phyloP scores from a whole-genome alignment of 441 rosid species.

The Euphorbia corollata region DNA sequence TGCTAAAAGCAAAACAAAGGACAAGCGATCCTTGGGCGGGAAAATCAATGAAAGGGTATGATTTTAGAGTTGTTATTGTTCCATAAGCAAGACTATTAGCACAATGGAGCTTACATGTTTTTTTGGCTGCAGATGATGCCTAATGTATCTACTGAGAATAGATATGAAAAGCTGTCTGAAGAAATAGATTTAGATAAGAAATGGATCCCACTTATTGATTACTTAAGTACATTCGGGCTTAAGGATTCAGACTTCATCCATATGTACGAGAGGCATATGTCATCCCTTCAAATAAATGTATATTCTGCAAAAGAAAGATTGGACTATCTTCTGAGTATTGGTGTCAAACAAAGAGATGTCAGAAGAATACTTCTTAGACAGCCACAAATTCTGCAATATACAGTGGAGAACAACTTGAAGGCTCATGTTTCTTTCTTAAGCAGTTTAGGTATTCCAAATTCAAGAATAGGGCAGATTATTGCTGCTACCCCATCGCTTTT shows the following conservation, averaged over 20 bases:
- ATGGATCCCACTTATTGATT: slow-evolving; percentile 86
- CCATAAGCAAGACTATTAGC: not conserved
- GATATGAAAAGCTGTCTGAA: slow-evolving; percentile 51
- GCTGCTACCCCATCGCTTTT: slow-evolving; percentile 64
- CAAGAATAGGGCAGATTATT: slow-evolving; percentile 79
- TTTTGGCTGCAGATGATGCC: slow-evolving; percentile 37
- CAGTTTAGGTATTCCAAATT: slow-evolving; percentile 68
- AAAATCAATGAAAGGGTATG: slow-evolving; percentile 47
- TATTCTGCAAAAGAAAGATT: slow-evolving; percentile 73
- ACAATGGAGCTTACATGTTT: slow-evolving; percentile 8
- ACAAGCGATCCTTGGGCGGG: slow-evolving; percentile 27
- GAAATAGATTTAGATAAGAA: slow-evolving; percentile 63
- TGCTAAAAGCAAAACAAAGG: slow-evolving; percentile 24
- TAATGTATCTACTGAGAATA: slow-evolving; percentile 31
- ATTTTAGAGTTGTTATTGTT: slow-evolving; percentile 8
- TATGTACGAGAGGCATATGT: slow-evolving; percentile 87
- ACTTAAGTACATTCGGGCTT: slow-evolving; percentile 65
- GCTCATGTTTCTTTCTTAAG: slow-evolving; percentile 66
- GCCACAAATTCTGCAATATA: slow-evolving; percentile 78
- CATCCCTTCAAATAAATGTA: slow-evolving; percentile 66
- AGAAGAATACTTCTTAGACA: slow-evolving; percentile 80
- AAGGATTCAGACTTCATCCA: slow-evolving; percentile 79
- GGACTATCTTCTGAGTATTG: slow-evolving; percentile 73
- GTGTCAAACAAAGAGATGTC: slow-evolving; percentile 79
- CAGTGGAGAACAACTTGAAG: slow-evolving; percentile 77